These are phyloP conservation scores for Plantago coronopus DNA, from an alignment of 305 asterid genomes.

Conservation along the genomic window DNA sequence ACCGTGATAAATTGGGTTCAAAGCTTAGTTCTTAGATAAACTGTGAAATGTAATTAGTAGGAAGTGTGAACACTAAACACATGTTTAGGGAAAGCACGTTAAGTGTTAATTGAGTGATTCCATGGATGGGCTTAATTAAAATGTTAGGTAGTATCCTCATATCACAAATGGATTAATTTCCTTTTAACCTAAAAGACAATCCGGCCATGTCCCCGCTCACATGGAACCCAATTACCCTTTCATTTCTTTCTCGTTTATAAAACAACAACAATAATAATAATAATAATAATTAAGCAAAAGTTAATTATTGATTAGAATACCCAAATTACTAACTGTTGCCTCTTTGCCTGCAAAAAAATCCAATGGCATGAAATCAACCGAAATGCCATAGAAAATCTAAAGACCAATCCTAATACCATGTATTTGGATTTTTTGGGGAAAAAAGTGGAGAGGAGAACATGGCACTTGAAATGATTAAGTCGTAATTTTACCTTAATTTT, in stretches of 20 bases:
- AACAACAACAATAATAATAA: too few relatives aligned
- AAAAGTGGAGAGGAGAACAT: slow-evolving; percentile 35
- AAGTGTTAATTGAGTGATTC: slow-evolving; percentile 22
- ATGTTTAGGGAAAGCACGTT: slow-evolving; percentile 23
- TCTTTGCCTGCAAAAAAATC: slow-evolving; percentile 13
- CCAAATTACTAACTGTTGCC: slow-evolving; percentile 13
- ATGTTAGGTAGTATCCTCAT: slow-evolving; percentile 32
- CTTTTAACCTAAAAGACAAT: slow-evolving; percentile 34
- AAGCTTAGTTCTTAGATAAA: neutral
- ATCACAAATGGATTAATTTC: slow-evolving; percentile 12
- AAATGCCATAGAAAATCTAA: slow-evolving; percentile 3
- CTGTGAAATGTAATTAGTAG: slow-evolving; percentile 14
- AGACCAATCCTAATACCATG: slow-evolving; percentile 26
- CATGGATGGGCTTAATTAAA: slow-evolving; percentile 29
- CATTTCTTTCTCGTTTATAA: too few relatives aligned
- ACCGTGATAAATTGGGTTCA: too few relatives aligned
- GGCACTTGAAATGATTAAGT: slow-evolving; percentile 33
- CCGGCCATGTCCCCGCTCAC: slow-evolving; percentile 34
- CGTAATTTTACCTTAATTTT: slow-evolving; percentile 29
- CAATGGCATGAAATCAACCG: slow-evolving; percentile 16
- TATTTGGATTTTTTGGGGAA: slow-evolving; percentile 35
- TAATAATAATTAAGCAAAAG: too few relatives aligned
- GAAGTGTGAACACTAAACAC: slow-evolving; percentile 14
- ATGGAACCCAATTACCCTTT: slow-evolving; percentile 44
- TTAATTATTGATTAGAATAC: too few relatives aligned